Base-by-base conservation (phyloP, 176 grass and related monocot species). In the Saccharum officinarum region DNA sequence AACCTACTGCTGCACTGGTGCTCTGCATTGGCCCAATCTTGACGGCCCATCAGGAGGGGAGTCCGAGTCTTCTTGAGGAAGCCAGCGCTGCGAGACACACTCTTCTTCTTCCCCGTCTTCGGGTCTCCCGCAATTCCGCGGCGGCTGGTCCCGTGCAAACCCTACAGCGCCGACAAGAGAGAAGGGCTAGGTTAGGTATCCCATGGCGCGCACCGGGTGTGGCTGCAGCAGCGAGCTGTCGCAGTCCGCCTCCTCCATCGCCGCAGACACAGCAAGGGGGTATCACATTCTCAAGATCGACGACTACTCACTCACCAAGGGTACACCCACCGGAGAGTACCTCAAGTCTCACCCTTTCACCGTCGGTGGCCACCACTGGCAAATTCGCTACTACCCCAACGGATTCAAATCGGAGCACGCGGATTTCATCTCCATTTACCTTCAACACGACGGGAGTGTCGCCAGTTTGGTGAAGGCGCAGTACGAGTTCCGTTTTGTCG, bases 251-350 rank as follows among this genome's bases (percentile, higher is more conserved):
- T 60, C 80, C 13, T 37, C 67, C n/a, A 71, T 82, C n/a, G 1
- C 40, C 34, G 50, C 49, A 4, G 15, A 30, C 49, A 71, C 67
- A 13, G 3, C 10, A 67, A 12, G 8, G 1, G 49, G 80, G 0
- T n/a, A 71, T 49, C 80, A 82, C 80, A 25, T 71, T 33, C 67
- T 82, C 22, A 82, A 41, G 49, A 82, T 82, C 20, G 15, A 82
- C 2, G 67, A 22, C 34, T 71, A 82, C 67, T 82, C 80, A 4
- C 49, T 59, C 36, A 82, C 49, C 67, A 71, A 71, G 49, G 14
- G 0, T 1, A 40, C 50, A 34, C 34, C 67, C 0, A 71, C 18
- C 22, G 80, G 67, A 1, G 6, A 49, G 1, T 37, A 8, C 78
- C 26, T 88, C 73, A 88, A 59, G 34, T 83, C 80, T 3, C 77